These are phyloP conservation scores for Xylaria digitata DNA, from an alignment of 2,329 filamentous ascomycete species.

Conservation along the genomic window DNA sequence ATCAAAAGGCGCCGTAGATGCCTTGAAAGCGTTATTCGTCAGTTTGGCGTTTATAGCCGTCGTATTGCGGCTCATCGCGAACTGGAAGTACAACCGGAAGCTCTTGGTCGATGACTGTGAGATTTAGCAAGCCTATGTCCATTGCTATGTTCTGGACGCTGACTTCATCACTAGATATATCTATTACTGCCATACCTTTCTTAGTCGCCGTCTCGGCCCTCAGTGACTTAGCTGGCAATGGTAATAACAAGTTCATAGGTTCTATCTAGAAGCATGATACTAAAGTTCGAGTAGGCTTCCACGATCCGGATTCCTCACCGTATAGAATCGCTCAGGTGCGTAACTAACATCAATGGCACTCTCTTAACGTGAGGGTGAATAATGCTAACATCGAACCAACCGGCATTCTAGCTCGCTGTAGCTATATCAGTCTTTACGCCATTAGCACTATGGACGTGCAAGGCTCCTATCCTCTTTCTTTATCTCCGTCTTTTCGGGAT, in stretches of 20 bases:
- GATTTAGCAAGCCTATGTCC: conserved; percentile 1
- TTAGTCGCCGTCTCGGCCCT: conserved; percentile 27
- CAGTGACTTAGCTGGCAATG: conserved; percentile 35
- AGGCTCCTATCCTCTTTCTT: conserved; percentile 38
- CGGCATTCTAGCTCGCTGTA: conserved; percentile 30
- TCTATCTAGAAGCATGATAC: not conserved
- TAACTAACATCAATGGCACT: not conserved
- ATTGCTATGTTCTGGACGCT: not conserved
- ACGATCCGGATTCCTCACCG: conserved; percentile 25
- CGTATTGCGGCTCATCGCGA: conserved; percentile 32
- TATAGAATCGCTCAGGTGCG: conserved; percentile 33
- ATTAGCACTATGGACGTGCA: conserved; percentile 36
- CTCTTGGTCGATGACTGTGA: conserved; percentile 38
- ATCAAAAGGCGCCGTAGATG: conserved; percentile 25
- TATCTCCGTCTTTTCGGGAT: conserved; percentile 37
- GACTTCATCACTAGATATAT: conserved; percentile 27
- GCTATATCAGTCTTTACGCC: conserved; percentile 28
- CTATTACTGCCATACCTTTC: conserved; percentile 36
- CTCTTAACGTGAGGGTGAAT: not conserved
- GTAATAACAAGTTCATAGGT: conserved; percentile 10
- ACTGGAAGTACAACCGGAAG: conserved; percentile 35
- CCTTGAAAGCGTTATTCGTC: conserved; percentile 34
- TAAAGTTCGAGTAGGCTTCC: conserved; percentile 34
- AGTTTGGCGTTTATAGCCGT: conserved; percentile 28
- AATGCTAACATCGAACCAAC: not conserved